These are phyloP conservation scores for Diutina rugosa DNA, from an alignment of 1,139 yeast species.

Conservation along the genomic window DNA sequence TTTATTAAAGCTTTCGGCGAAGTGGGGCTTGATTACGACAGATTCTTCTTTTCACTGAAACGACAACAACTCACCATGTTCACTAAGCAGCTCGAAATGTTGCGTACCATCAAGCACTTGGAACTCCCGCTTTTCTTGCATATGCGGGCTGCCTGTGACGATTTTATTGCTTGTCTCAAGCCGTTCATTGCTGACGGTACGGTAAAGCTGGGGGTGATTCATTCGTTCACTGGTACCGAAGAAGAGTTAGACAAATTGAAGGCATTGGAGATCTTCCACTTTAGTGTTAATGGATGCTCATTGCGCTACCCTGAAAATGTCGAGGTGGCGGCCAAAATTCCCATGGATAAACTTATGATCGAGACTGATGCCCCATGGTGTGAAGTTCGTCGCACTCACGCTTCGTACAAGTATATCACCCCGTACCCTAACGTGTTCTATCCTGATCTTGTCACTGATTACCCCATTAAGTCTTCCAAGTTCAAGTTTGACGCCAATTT, in stretches of 20 bases:
- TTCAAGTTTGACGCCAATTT: slow-evolving; percentile 31
- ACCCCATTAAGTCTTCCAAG: neutral
- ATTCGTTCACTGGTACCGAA: slow-evolving; percentile 83
- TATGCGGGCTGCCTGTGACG: slow-evolving; percentile 80
- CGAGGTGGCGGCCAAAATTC: slow-evolving; percentile 51
- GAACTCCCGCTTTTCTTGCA: slow-evolving; percentile 74
- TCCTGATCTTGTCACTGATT: slow-evolving; percentile 17
- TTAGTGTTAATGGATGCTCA: slow-evolving; percentile 91
- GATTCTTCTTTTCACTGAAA: slow-evolving; percentile 63
- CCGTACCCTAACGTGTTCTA: slow-evolving; percentile 43
- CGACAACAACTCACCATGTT: slow-evolving; percentile 60
- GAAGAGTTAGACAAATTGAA: slow-evolving; percentile 44
- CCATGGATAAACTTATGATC: slow-evolving; percentile 55
- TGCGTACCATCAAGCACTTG: slow-evolving; percentile 31
- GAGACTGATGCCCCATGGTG: slow-evolving; percentile 99
- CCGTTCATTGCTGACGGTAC: slow-evolving; percentile 39
- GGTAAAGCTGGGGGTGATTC: slow-evolving; percentile 62
- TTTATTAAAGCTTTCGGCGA: slow-evolving; percentile 77
- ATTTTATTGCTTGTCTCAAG: slow-evolving; percentile 48
- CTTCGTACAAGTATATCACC: slow-evolving; percentile 45
- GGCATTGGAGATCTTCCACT: slow-evolving; percentile 42
- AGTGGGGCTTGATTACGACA: slow-evolving; percentile 86
- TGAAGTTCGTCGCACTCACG: slow-evolving; percentile 76
- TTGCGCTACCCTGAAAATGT: slow-evolving; percentile 66
- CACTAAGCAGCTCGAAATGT: slow-evolving; percentile 54